Conservation (phyloP, 768 basidiomycete species). For the Astraeus odoratus region DNA sequence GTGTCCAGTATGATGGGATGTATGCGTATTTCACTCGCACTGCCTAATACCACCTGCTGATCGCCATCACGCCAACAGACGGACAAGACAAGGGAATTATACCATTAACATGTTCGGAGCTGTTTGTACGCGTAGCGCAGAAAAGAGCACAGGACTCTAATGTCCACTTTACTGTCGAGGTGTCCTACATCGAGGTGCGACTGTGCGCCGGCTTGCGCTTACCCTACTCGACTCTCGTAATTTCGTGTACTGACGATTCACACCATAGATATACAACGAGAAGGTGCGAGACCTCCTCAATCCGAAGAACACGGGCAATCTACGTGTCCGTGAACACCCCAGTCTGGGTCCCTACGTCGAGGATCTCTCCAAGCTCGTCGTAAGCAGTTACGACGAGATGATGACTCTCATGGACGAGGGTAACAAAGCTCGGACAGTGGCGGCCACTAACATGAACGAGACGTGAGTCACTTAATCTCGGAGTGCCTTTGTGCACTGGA, state of each 20-base stretch:
- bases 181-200: slow-evolving; percentile 91
- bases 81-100: slow-evolving; percentile 97
- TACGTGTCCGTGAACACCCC: slow-evolving; percentile 96
- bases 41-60: slow-evolving; percentile 6
- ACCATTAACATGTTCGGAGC: slow-evolving; percentile 87
- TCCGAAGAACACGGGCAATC: slow-evolving; percentile 93
- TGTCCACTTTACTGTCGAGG: slow-evolving; percentile 85
- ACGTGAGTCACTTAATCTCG: slow-evolving; percentile 48
- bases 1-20: slow-evolving; percentile 86
- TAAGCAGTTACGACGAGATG: slow-evolving; percentile 91
- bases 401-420: slow-evolving; percentile 99
- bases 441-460: slow-evolving; percentile 99
- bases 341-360: slow-evolving; percentile 97
- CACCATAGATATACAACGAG: slow-evolving; percentile 85
- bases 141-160: slow-evolving; percentile 60
- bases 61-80: slow-evolving; percentile 40
- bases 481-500: background rate
- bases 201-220: background rate
- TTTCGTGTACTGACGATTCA: background rate
- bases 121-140: slow-evolving; percentile 75
- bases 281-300: slow-evolving; percentile 97
- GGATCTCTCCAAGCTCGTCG: slow-evolving; percentile 89
- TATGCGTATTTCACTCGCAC: slow-evolving; percentile 36
- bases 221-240: background rate
- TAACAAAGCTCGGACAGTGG: slow-evolving; percentile 97